A percentile compares a stretch with the other conserved stretches of the same genome.
Evolutionary conservation across 495 filamentous ascomycete genomes (phyloP).

Genomic region (Podospora didyma): DNA sequence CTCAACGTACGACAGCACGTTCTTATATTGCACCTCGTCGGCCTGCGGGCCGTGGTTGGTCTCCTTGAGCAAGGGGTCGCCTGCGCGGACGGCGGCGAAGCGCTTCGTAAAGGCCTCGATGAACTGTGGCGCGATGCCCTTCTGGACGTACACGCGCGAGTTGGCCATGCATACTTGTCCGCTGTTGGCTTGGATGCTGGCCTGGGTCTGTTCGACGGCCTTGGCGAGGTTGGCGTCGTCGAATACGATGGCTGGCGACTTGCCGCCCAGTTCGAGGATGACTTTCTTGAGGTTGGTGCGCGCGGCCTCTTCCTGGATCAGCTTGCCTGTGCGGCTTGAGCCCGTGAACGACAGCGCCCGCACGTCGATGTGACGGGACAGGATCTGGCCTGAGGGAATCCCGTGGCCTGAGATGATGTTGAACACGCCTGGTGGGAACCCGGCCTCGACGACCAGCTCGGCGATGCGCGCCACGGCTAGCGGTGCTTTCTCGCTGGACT

Average conservation of each 20-base stretch:
- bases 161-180: conserved; percentile 79
- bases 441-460: conserved; percentile 48
- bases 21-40: conserved; percentile 34
- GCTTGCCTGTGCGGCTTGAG: conserved; percentile 41
- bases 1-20: conserved; percentile 31
- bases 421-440: conserved; percentile 56
- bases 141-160: conserved; percentile 69
- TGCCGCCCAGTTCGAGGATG: conserved; percentile 79
- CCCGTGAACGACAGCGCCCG: conserved; percentile 57
- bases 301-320: conserved; percentile 41
- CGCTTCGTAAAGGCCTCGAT: conserved; percentile 52
- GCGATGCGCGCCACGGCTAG: conserved; percentile 60
- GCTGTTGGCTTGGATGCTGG: conserved; percentile 66
- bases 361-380: conserved; percentile 50
- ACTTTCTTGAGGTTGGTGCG: conserved; percentile 63
- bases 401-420: conserved; percentile 56
- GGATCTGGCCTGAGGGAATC: conserved; percentile 43
- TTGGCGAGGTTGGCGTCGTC: conserved; percentile 66
- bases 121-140: conserved; percentile 53
- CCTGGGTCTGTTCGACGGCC: conserved; percentile 68
- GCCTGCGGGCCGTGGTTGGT: conserved; percentile 64
- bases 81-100: conserved; percentile 56
- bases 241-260: conserved; percentile 68
- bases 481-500: conserved; percentile 88
- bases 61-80: conserved; percentile 54